Evolutionary conservation across 371 early-diverging fungal species (phyloP).

Genomic region (Mucor racemosus): DNA sequence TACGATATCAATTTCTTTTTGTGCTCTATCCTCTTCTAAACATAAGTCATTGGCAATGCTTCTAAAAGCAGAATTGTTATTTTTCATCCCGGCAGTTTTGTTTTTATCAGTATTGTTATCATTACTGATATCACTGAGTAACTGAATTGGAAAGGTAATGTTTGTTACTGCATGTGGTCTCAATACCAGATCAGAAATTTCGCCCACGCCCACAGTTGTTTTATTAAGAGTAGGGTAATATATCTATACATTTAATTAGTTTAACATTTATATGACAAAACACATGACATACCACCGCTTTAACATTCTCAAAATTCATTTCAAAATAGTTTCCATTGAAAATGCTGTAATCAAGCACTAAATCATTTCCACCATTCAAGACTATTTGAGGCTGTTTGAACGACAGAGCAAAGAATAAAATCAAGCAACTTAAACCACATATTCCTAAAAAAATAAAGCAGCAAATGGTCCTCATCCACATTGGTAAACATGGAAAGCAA

Average conservation of each 20-base stretch:
- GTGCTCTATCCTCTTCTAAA: neutral
- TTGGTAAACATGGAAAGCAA: constrained; percentile 22
- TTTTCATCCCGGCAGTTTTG: neutral
- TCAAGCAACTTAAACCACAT: neutral
- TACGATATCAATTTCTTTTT: constrained; percentile 5
- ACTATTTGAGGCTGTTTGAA: constrained; percentile 14
- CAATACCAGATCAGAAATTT: constrained; percentile 9
- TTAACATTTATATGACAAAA: neutral
- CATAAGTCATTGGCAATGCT: neutral
- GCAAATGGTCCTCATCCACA: constrained; percentile 26
- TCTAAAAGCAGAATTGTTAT: neutral
- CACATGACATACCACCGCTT: constrained; percentile 14
- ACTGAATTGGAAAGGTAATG: constrained; percentile 14
- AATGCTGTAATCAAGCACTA: constrained; percentile 5
- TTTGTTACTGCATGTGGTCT: constrained; percentile 13
- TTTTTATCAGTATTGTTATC: neutral
- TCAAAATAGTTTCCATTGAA: constrained; percentile 21
- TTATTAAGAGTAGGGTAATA: constrained; percentile 17
- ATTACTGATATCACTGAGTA: neutral
- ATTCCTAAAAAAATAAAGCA: constrained; percentile 17
- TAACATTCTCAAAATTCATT: constrained; percentile 18
- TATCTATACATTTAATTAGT: neutral
- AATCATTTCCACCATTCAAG: constrained; percentile 8
- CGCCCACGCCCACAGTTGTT: constrained; percentile 19
- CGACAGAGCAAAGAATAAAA: neutral